These are phyloP conservation scores for Pneumocystis carinii DNA, from an alignment of 1,139 yeast genomes.

Conservation along the genomic window DNA sequence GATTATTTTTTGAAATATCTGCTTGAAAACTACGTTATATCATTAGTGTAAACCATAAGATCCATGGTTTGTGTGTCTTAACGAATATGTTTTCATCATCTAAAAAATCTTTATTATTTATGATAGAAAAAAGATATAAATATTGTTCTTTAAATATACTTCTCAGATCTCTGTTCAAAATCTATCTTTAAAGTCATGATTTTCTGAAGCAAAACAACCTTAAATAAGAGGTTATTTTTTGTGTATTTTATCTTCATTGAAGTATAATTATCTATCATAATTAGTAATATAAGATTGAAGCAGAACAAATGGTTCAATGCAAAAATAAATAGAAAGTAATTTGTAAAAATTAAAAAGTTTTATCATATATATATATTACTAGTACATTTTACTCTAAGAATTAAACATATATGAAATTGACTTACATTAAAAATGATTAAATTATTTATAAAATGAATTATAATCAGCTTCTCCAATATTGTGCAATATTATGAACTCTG, in stretches of 20 bases:
- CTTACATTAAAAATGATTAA: neutral
- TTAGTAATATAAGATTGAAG: no score
- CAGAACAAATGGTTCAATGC: no score
- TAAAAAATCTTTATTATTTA: neutral
- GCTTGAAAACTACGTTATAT: neutral
- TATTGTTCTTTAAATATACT: neutral
- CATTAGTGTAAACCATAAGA: neutral
- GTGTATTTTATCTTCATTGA: neutral
- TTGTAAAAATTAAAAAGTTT: no score
- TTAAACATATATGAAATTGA: neutral
- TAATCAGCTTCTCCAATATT: conserved; percentile 78
- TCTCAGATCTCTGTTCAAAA: neutral
- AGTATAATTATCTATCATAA: neutral
- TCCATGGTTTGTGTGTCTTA: neutral
- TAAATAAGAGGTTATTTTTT: neutral
- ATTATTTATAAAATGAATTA: neutral
- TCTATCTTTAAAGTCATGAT: neutral
- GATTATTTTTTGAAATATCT: neutral
- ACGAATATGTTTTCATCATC: neutral
- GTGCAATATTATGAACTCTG: conserved; percentile 85
- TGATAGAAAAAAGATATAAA: neutral
- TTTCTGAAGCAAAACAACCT: neutral
- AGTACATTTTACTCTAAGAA: neutral
- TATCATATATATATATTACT: neutral
- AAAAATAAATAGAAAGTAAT: no score